phyloP scores from a whole-genome alignment of 2,329 filamentous ascomycete genomes.

The Cordyceps farinosa region DNA sequence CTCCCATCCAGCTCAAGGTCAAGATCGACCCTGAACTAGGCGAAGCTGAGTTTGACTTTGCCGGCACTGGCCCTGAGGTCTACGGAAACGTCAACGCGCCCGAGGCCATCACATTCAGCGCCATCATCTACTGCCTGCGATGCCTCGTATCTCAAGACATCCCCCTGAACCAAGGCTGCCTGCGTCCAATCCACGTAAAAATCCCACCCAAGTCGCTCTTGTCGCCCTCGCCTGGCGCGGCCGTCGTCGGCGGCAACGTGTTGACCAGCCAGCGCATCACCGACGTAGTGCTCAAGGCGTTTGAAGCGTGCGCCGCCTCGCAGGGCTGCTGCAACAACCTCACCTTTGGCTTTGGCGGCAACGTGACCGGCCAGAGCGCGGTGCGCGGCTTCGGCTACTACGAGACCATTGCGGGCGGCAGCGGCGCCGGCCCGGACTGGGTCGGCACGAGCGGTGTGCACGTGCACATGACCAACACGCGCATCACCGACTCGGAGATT shows the following conservation, averaged over 20 bases:
- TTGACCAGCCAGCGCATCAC: slow-evolving; percentile 43
- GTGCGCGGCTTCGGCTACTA: slow-evolving; percentile 45
- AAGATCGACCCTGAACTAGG: slow-evolving; percentile 72
- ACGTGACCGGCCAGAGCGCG: slow-evolving; percentile 34
- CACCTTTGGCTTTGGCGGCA: slow-evolving; percentile 69
- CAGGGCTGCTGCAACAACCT: slow-evolving; percentile 83
- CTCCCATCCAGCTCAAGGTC: slow-evolving; percentile 69
- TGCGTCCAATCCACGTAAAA: slow-evolving; percentile 69
- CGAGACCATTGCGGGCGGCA: slow-evolving; percentile 64
- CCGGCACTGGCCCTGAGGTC: slow-evolving; percentile 73
- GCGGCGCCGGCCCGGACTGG: slow-evolving; percentile 62
- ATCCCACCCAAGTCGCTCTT: slow-evolving; percentile 72
- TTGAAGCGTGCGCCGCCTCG: slow-evolving; percentile 72
- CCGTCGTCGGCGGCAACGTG: slow-evolving; percentile 80
- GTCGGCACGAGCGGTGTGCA: slow-evolving; percentile 42
- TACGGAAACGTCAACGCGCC: slow-evolving; percentile 80
- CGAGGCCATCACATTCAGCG: slow-evolving; percentile 75
- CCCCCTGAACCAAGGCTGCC: slow-evolving; percentile 77
- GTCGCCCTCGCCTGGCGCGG: slow-evolving; percentile 70
- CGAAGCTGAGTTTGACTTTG: slow-evolving; percentile 77
- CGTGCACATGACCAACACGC: slow-evolving; percentile 69
- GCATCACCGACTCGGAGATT: slow-evolving; percentile 58
- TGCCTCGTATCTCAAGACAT: slow-evolving; percentile 79
- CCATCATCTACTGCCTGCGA: slow-evolving; percentile 83
- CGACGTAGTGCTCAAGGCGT: slow-evolving; percentile 59